phyloP scores from a whole-genome alignment of 139 green algal species.

The Closterium sp. region DNA sequence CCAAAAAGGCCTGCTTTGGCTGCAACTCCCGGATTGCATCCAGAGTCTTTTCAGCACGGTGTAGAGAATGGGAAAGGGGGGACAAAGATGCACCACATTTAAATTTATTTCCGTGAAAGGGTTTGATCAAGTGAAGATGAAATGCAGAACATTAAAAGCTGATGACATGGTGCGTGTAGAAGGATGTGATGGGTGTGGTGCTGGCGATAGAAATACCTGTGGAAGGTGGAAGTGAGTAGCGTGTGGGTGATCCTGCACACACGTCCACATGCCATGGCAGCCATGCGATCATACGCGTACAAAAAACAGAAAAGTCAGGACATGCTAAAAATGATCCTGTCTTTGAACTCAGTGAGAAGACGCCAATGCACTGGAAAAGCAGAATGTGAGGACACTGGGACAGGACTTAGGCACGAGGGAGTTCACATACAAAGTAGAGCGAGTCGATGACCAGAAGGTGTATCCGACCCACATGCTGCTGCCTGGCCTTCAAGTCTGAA shows the following conservation, averaged over 20 bases:
- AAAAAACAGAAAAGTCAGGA: too few species aligned
- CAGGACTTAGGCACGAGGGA: neutral
- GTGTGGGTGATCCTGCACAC: neutral
- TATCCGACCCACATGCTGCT: neutral
- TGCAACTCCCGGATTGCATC: conserved; percentile 32
- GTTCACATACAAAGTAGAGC: neutral
- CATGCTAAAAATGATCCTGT: too few species aligned
- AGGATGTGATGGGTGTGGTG: neutral
- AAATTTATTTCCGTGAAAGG: too few species aligned
- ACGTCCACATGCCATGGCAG: neutral
- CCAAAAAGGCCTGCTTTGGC: conserved; percentile 22
- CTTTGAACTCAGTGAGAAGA: neutral
- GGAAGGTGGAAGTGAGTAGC: neutral
- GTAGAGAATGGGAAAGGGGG: neutral
- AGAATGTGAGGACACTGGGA: neutral
- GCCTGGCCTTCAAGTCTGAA: neutral
- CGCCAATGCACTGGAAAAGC: neutral
- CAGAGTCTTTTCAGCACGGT: conserved; percentile 21
- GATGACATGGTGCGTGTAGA: too few species aligned
- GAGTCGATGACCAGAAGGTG: neutral
- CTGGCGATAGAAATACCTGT: neutral
- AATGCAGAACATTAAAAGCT: too few species aligned
- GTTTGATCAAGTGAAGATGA: too few species aligned
- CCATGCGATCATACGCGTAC: too few species aligned
- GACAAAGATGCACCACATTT: too few species aligned